These are phyloP conservation scores for Argentina anserina DNA, from an alignment of 306 rosid species.

Conservation along the genomic window DNA sequence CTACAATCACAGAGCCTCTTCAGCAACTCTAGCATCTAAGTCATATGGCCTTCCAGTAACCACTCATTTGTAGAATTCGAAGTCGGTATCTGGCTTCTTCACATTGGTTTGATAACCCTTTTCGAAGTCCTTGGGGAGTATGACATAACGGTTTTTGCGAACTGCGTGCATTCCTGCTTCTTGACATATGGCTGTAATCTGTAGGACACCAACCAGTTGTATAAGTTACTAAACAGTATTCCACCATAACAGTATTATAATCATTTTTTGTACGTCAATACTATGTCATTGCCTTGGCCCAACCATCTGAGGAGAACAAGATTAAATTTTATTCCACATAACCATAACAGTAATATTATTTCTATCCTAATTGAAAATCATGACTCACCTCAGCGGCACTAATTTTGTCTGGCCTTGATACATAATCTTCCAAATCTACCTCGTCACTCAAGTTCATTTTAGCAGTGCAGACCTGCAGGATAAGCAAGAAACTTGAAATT, in stretches of 20 bases:
- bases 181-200: constrained; percentile 96
- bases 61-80: constrained; percentile 91
- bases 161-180: constrained; percentile 99
- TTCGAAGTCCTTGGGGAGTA: constrained; percentile 96
- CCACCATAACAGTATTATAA: neutral
- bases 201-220: constrained; percentile 14
- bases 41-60: constrained; percentile 4
- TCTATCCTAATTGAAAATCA: neutral
- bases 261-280: neutral
- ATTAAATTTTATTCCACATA: neutral
- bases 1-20: neutral
- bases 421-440: constrained; percentile 96
- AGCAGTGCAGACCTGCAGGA: constrained; percentile 87
- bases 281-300: neutral
- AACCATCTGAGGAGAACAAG: neutral
- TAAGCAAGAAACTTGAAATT: neutral
- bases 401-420: constrained; percentile 98
- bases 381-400: constrained; percentile 97
- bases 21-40: neutral
- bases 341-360: neutral
- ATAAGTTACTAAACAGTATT: neutral
- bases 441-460: constrained; percentile 97
- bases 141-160: constrained; percentile 90
- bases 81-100: constrained; percentile 98
- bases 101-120: constrained; percentile 95